Evolutionary conservation across 2,329 filamentous ascomycete genomes (phyloP).

Genomic region (Claviceps paspali): DNA sequence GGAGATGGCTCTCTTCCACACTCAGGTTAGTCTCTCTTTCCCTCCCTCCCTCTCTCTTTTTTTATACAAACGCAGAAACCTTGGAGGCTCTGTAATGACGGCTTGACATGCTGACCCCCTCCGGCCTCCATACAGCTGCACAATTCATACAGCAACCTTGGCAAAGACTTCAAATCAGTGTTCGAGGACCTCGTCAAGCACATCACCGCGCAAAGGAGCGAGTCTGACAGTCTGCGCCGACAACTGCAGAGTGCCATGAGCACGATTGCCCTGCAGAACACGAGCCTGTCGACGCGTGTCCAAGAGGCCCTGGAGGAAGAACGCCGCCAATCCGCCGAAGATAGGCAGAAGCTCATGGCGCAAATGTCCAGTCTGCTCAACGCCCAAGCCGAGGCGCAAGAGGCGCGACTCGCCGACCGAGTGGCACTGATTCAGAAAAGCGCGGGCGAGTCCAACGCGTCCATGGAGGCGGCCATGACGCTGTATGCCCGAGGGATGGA

Average conservation of each 20-base stretch:
- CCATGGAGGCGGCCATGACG: constrained; percentile 48
- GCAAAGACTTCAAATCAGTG: constrained; percentile 69
- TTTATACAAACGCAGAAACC: too few species aligned
- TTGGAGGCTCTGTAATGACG: too few species aligned
- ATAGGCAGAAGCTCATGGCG: constrained; percentile 56
- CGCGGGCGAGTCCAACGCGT: constrained; percentile 45
- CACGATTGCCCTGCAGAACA: constrained; percentile 52
- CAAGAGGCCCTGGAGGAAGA: constrained; percentile 62
- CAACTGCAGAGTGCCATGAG: constrained; percentile 59
- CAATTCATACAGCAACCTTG: constrained; percentile 66
- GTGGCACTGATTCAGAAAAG: constrained; percentile 48
- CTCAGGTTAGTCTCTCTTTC: constrained; percentile 28
- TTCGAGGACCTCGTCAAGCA: constrained; percentile 71
- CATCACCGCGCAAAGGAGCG: constrained; percentile 58
- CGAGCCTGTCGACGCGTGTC: constrained; percentile 48
- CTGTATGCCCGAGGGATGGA: constrained; percentile 60
- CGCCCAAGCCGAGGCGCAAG: constrained; percentile 57
- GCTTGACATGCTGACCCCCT: too few species aligned
- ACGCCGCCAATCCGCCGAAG: constrained; percentile 52
- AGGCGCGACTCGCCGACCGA: constrained; percentile 50
- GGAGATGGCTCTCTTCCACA: constrained; percentile 74
- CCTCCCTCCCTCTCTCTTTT: not conserved
- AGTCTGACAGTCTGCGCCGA: constrained; percentile 56
- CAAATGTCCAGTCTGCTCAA: constrained; percentile 70
- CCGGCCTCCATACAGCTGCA: constrained; percentile 46